A percentile compares a stretch with the other conserved stretches of the same genome.
Evolutionary conservation across 768 basidiomycete genomes (phyloP).

Genomic region (Tricholoma saponaceum): DNA sequence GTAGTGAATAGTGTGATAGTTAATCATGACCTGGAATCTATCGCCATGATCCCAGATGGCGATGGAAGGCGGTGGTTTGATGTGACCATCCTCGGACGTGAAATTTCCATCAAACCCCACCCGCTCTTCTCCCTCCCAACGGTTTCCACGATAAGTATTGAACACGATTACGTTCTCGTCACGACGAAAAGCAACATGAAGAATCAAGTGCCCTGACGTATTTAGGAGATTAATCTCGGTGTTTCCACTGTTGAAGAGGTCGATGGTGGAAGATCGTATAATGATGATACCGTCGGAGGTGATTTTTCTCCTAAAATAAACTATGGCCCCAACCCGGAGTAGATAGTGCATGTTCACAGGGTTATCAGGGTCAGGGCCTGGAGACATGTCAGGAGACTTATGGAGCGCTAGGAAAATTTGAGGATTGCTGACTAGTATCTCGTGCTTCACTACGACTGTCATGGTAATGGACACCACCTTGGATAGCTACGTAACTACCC

Average conservation of each 20-base stretch:
- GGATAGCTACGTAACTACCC: background rate
- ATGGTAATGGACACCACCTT: background rate
- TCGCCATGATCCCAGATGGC: background rate
- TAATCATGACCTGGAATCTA: background rate
- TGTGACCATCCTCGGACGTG: background rate
- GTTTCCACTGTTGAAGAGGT: background rate
- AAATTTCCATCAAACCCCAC: background rate
- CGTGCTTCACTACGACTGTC: background rate
- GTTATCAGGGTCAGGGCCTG: background rate
- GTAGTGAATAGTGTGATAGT: background rate
- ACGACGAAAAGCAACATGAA: background rate
- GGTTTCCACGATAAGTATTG: background rate
- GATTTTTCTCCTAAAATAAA: background rate
- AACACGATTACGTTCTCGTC: background rate
- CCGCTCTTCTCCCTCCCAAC: background rate
- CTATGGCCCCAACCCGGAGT: background rate
- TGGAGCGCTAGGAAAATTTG: background rate
- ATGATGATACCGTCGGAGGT: background rate
- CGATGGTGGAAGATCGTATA: background rate
- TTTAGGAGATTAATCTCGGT: background rate
- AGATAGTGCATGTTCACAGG: background rate
- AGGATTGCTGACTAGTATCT: background rate
- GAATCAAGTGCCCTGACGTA: background rate
- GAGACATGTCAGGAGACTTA: background rate
- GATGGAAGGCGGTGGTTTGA: background rate